Percentiles rank a stretch among this genome's conserved stretches.
phyloP scores from a whole-genome alignment of 2,329 filamentous ascomycete genomes.

The Botryotinia convoluta region DNA sequence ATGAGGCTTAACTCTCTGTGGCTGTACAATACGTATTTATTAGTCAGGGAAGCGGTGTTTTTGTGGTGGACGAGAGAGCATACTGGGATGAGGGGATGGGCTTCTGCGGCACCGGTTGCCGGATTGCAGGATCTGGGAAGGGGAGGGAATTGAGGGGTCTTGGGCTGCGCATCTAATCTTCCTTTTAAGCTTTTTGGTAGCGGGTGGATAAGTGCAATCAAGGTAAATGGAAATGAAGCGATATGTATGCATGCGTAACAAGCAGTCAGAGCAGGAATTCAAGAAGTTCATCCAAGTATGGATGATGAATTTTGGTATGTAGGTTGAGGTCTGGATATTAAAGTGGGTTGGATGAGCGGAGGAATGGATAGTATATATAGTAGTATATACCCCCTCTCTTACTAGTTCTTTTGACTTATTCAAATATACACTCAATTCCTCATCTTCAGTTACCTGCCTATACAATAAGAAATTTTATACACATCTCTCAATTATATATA shows the following conservation, averaged over 20 bases:
- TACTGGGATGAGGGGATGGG: not conserved
- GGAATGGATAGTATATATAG: not conserved
- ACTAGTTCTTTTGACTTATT: not conserved
- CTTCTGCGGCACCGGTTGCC: not conserved
- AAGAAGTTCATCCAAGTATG: not conserved
- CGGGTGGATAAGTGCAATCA: not conserved
- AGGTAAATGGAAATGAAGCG: not conserved
- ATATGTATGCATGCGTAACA: not conserved
- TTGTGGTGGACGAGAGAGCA: too few species aligned
- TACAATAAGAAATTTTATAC: not conserved
- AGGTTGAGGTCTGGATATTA: not conserved
- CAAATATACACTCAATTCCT: not conserved
- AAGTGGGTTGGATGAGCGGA: not conserved
- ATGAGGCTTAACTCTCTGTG: not conserved
- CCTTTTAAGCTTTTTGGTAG: not conserved
- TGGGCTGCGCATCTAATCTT: not conserved
- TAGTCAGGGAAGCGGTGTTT: not conserved
- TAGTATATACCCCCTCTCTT: not conserved
- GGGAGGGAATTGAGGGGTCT: not conserved
- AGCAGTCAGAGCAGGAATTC: not conserved
- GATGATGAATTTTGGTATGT: not conserved
- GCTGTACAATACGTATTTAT: not conserved
- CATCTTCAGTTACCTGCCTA: too few species aligned
- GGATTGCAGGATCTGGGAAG: not conserved
- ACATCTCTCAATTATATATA: not conserved